Evolutionary conservation across 106 monocot genomes (phyloP), one percentile per base, ranked within the genome.

Genomic region (Chionographis japonica): DNA sequence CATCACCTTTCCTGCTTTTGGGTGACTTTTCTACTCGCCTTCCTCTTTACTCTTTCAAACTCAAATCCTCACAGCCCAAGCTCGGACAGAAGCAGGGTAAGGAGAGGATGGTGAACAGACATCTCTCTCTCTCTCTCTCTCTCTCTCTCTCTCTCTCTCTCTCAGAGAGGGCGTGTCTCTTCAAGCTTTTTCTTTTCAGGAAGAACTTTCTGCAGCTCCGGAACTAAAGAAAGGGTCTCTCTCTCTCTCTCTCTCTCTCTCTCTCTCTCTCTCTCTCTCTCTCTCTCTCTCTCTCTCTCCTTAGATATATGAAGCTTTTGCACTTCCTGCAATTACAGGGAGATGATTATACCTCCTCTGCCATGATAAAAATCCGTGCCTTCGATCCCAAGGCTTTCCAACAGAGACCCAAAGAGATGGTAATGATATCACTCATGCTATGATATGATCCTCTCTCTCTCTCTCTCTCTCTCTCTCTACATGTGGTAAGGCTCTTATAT

Each of bases 341-440:
- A 35, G 56, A 74, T 75, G 75, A 67, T 75, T 74, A 67, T 60
- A 40, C 12, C 9, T 67, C 46, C 54, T n/a, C 56, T 65, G 37
- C 16, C 42, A 58, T 46, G 56, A 59, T 46, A 54, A 12, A 53
- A 19, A 70, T 27, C 49, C 20, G 58, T 58, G 69, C 59, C 58
- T 49, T 59, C 4, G 50, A 74, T 74, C 74, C 74, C 74, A 74
- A 74, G 54, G 57, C 63, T 74, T 74, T 74, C 17, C 55, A 56
- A 37, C 51, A 63, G 67, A 58, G 66, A 56, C 35, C 66, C 16
- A 12, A 20, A 62, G 54, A 19, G 52, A 53, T 27, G 51, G 72
- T 65, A 58, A 75, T 75, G 49, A 66, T 75, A 58, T 18, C 62
- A 37, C 60, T 37, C 51, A 15, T 39, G 13, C 73, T 27, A 27